These are phyloP conservation scores for Globisporangium solare DNA, from an alignment of 352 stramenopile genomes.

Conservation along the genomic window DNA sequence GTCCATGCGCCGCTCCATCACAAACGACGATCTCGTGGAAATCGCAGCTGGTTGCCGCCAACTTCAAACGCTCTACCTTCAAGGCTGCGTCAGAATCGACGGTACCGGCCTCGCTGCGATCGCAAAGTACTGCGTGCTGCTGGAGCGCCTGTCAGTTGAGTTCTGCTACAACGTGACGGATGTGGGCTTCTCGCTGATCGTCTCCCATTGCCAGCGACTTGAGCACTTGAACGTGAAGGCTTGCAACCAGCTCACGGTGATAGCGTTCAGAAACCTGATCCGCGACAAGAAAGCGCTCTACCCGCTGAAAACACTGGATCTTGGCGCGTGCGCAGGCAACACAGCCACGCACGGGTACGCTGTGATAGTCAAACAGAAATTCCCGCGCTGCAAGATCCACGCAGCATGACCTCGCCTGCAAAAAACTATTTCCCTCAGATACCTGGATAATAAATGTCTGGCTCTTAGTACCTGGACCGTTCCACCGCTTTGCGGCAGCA, in stretches of 20 bases:
- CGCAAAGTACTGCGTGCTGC: slow-evolving; percentile 22
- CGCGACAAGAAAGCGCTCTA: slow-evolving; percentile 17
- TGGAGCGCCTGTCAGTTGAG: slow-evolving; percentile 73
- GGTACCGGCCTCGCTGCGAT: slow-evolving; percentile 48
- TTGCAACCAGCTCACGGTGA: slow-evolving; percentile 72
- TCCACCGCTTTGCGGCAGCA: neutral
- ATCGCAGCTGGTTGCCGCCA: slow-evolving; percentile 40
- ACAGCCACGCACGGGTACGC: slow-evolving; percentile 58
- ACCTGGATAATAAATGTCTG: neutral
- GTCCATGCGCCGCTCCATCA: slow-evolving; percentile 66
- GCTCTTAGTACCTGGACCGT: neutral
- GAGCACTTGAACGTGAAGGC: slow-evolving; percentile 83
- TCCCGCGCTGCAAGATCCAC: slow-evolving; percentile 60
- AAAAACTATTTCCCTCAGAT: neutral
- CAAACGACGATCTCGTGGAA: slow-evolving; percentile 40
- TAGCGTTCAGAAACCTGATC: slow-evolving; percentile 48
- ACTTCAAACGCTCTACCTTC: slow-evolving; percentile 45
- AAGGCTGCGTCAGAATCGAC: slow-evolving; percentile 64
- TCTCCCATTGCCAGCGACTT: slow-evolving; percentile 44
- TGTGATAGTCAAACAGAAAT: slow-evolving; percentile 54
- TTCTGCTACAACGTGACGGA: slow-evolving; percentile 89
- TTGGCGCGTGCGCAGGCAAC: slow-evolving; percentile 65
- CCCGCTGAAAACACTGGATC: slow-evolving; percentile 47
- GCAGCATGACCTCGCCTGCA: slow-evolving; percentile 31
- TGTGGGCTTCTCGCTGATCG: slow-evolving; percentile 45